Percentiles rank a stretch among this genome's conserved stretches.
Evolutionary conservation across 129 eudicot genomes (phyloP).

Genomic region (Rutidosis leptorrhynchoides): DNA sequence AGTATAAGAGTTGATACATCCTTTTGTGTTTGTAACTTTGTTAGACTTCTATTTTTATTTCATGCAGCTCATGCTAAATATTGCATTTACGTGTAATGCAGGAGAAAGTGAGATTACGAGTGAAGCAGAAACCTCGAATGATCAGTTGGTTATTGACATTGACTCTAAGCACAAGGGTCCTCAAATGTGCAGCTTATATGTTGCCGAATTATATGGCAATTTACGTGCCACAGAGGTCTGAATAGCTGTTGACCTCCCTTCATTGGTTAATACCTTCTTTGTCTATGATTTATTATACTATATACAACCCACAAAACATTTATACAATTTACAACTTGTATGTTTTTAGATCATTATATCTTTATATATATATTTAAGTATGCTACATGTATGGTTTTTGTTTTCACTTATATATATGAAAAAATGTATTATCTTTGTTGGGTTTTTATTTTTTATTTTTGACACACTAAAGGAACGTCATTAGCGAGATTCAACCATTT

Average conservation of each 20-base stretch:
- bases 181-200: slow-evolving; percentile 79
- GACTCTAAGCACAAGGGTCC: slow-evolving; percentile 74
- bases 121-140: slow-evolving; percentile 35
- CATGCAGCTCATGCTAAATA: background rate
- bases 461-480: background rate
- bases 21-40: background rate
- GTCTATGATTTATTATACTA: slow-evolving; percentile 7
- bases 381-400: background rate
- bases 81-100: slow-evolving; percentile 28
- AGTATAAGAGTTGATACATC: background rate
- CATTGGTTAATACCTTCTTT: slow-evolving; percentile 29
- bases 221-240: slow-evolving; percentile 68
- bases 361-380: background rate
- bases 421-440: background rate
- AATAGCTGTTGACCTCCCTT: slow-evolving; percentile 32
- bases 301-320: background rate
- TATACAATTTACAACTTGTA: background rate
- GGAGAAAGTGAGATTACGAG: slow-evolving; percentile 33
- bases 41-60: background rate
- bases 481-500: background rate
- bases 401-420: slow-evolving; percentile 9
- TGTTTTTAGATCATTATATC: background rate
- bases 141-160: slow-evolving; percentile 45
- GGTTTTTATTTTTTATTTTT: background rate
- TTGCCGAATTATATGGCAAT: slow-evolving; percentile 50